phyloP scores from a whole-genome alignment of 2,329 filamentous ascomycete species.

The Calycina herbarum region DNA sequence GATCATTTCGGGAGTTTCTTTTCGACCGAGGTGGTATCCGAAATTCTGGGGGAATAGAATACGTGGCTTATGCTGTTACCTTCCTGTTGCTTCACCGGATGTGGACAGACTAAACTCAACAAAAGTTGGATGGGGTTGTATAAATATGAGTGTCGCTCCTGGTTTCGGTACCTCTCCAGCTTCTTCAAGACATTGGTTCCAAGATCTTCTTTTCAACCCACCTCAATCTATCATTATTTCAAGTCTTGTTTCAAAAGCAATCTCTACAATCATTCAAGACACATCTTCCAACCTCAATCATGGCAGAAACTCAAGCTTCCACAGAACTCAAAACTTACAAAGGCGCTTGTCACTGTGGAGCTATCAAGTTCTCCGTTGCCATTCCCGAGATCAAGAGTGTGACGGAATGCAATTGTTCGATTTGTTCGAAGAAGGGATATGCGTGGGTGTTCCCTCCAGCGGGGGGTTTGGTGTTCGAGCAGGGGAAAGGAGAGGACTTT shows the following conservation, averaged over 20 bases:
- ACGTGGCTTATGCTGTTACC: background rate
- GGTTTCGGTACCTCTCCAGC: no score
- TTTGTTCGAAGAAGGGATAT: conserved; percentile 55
- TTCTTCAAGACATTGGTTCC: no score
- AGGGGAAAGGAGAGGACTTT: conserved; percentile 49
- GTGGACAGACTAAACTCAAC: no score
- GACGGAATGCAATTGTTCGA: conserved; percentile 65
- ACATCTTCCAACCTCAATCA: background rate
- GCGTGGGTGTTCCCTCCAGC: conserved; percentile 40
- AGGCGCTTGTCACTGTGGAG: conserved; percentile 59
- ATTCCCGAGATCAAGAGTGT: conserved; percentile 59
- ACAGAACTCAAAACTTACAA: conserved; percentile 41
- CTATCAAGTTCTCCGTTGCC: conserved; percentile 51
- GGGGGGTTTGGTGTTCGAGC: conserved; percentile 46
- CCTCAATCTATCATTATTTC: background rate
- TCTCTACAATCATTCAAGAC: background rate
- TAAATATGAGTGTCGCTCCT: no score
- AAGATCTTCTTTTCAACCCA: background rate
- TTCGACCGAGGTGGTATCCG: background rate
- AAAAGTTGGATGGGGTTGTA: no score
- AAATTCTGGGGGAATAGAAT: background rate
- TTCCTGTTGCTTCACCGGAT: background rate
- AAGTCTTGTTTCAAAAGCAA: background rate
- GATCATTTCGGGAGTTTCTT: background rate
- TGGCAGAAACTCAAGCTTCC: conserved; percentile 4